Percentiles rank a stretch among this genome's conserved stretches.
These are phyloP conservation scores for Cytospora schulzeri DNA, from an alignment of 2,329 filamentous ascomycete species.

Conservation along the genomic window DNA sequence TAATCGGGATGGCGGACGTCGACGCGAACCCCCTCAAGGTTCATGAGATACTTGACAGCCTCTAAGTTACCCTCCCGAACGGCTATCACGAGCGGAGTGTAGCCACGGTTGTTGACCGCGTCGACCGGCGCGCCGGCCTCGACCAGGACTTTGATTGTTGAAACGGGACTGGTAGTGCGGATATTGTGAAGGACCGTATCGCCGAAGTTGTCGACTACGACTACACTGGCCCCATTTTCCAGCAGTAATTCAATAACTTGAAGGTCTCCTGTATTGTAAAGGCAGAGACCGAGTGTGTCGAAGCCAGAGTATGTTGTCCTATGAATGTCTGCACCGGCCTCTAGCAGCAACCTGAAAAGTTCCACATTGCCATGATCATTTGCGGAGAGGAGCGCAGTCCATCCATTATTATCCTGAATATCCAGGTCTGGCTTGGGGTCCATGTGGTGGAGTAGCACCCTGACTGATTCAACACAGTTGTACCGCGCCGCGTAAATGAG, in stretches of 20 bases:
- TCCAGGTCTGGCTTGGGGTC: background rate
- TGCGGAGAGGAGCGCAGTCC: background rate
- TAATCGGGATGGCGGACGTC: background rate
- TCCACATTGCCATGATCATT: rapidly evolving
- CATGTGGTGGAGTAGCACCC: background rate
- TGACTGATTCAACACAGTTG: background rate
- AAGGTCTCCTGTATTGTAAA: rapidly evolving
- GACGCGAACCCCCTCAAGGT: background rate
- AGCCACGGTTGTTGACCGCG: rapidly evolving
- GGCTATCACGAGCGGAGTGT: background rate
- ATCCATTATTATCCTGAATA: too few relatives aligned
- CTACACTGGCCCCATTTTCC: background rate
- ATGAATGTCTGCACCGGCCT: background rate
- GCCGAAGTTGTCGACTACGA: background rate
- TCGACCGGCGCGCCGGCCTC: background rate
- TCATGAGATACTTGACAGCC: background rate
- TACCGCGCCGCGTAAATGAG: background rate
- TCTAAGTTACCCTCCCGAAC: rapidly evolving
- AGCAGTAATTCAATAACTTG: background rate
- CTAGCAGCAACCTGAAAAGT: background rate
- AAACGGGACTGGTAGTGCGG: background rate
- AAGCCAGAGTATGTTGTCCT: background rate
- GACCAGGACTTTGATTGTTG: background rate
- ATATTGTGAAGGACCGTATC: background rate
- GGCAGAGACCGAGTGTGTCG: background rate